These are phyloP conservation scores for Lodderomyces oxycetoniae DNA, from an alignment of 1,139 yeast species.

Conservation along the genomic window DNA sequence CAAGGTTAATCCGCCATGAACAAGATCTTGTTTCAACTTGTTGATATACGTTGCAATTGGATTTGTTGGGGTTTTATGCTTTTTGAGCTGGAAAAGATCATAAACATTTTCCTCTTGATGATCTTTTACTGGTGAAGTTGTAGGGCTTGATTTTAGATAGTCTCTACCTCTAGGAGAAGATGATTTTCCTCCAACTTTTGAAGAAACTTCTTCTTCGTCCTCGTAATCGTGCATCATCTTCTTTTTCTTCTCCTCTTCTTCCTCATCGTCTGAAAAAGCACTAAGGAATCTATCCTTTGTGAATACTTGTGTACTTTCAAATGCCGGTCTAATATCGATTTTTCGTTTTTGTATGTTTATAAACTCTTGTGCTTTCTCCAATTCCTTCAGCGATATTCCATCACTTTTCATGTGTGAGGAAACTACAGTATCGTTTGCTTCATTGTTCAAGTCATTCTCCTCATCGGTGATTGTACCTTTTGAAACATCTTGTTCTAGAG, in stretches of 20 bases:
- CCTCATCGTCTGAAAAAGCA: conserved; percentile 32
- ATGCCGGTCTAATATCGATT: conserved; percentile 30
- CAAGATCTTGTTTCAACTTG: conserved; percentile 22
- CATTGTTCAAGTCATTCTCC: conserved; percentile 32
- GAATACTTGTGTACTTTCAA: conserved; percentile 25
- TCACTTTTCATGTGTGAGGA: conserved; percentile 14
- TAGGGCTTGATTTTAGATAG: conserved; percentile 11
- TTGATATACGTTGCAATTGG: conserved; percentile 39
- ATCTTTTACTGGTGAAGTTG: conserved; percentile 32
- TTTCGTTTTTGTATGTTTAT: conserved; percentile 35
- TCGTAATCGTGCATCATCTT: conserved; percentile 1
- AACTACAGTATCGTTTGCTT: conserved; percentile 18
- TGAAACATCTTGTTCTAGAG: conserved; percentile 32
- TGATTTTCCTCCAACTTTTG: conserved; percentile 8
- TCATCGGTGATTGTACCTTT: conserved; percentile 39
- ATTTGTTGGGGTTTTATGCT: conserved; percentile 14
- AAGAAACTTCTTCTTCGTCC: neutral
- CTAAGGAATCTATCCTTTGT: conserved; percentile 31
- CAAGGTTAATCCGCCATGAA: conserved; percentile 17
- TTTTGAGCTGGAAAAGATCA: conserved; percentile 15
- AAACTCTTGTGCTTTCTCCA: conserved; percentile 33
- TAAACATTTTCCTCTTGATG: conserved; percentile 13
- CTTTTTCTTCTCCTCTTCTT: conserved; percentile 11
- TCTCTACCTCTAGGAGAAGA: conserved; percentile 12
- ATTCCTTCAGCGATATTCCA: conserved; percentile 21